Evolutionary conservation across 2,329 filamentous ascomycete genomes (phyloP), one percentile per base, ranked within the genome.

Genomic region (Ophiostoma sp.): DNA sequence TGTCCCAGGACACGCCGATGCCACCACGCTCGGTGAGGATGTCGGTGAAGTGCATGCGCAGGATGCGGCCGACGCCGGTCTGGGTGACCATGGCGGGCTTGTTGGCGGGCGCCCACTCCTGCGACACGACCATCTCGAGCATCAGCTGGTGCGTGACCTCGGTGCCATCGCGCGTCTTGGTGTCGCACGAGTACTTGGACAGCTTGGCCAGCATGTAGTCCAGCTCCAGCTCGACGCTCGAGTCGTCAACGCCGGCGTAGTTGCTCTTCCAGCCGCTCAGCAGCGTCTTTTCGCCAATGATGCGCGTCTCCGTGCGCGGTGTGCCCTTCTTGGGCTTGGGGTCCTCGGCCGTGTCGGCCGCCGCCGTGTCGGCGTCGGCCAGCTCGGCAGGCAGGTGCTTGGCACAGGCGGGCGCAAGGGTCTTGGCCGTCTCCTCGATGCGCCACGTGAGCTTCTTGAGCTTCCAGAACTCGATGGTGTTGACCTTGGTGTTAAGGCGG

Each of bases 1-100:
- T 94, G 75, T 98, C 94, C 94, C 95, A 99, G 75, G 91, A 92
- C 76, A 99, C 94, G 68, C 94, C 94, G 77, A 97, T 86, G 23
- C 94, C 94, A 27, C 87, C 87, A 72, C 92, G 87, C 80, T 96
- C 91, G 4, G 94, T 97, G 70, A 98, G 85, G 71, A 88, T 83
- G 69, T 95, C 84, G 75, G 87, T 88, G 82, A 97, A 98, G 78
- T 96, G 92, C 86, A 97, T 97, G 74, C 94, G 87, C 72, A 99
- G 83, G 68, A 98, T 94, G 73, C 94, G 88, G 0, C 94, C 95
- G 2, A 93, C 91, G 72, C 94, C 94, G 0, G 94, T 97, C 67
- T 94, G 93, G 0, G 92, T 94, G 67, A 92, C 86, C 68, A 93
- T 83, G 69, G 82, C 80, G 1, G 85, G 84, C 78, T 89, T 89